Evolutionary conservation across 768 basidiomycete species (phyloP), one percentile per base, ranked within the genome.

Genomic region (Tylopilus intermedius): DNA sequence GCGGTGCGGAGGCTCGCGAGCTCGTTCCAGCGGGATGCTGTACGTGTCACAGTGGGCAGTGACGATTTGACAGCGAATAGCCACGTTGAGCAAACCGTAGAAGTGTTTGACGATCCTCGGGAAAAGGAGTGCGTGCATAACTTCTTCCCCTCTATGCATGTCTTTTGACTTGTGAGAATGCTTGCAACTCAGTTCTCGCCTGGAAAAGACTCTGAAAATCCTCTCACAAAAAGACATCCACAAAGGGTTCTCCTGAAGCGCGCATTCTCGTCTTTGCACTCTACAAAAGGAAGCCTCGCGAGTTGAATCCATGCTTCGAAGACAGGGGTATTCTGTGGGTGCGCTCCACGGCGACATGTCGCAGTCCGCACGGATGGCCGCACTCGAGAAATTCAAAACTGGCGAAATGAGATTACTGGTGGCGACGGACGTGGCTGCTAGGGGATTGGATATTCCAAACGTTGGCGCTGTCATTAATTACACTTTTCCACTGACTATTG

Each of bases 221-320:
- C 15, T 66, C 74, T 11, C 81, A 83, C 69, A 83, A 84, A 65
- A 86, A 88, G 59, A 78, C 70, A n/a, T 75, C 77, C 50, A 75
- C 66, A 42, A 75, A 72, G 50, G 75, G 74, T 46, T 69, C 71
- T 10, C 47, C 63, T 43, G 84, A 86, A 22, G 76, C 86, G 9
- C 86, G 90, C 35, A 80, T 91, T 54, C 82, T 99, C 32, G 80
- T 99, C 26, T 99, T 99, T 67, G 95, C 90, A 14, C 76, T 98
- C 37, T 99, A 99, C 76, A 99, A 99, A 95, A 94, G 67, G 96
- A 97, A 69, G 92, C 94, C 7, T 80, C 89, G 15, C 80, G 96
- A 15, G 83, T 99, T 2, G 91, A 91, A 66, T 76, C 80, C 60
- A 87, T 82, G 63, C 81, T 99, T 11, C 72, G 76, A 48, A 74